These are phyloP conservation scores for Ogataea zsoltii DNA, from an alignment of 805 yeast species.

Conservation along the genomic window DNA sequence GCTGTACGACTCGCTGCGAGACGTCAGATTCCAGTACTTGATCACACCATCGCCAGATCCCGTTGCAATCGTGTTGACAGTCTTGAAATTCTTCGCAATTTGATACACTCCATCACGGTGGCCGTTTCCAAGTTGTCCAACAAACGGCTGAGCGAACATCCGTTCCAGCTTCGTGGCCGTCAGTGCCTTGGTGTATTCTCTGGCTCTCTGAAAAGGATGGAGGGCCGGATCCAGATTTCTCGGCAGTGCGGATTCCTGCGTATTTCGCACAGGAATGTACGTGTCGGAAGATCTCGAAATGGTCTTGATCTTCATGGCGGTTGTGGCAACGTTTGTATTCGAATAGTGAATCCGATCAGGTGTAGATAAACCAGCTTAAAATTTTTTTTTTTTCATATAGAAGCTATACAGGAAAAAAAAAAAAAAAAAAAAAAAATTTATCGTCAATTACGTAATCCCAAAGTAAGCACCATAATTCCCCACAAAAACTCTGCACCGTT, in stretches of 20 bases:
- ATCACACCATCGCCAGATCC: constrained; percentile 96
- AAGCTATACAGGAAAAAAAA: background rate
- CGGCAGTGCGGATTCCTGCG: constrained; percentile 84
- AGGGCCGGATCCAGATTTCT: constrained; percentile 90
- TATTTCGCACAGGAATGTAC: constrained; percentile 87
- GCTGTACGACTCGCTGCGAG: constrained; percentile 71
- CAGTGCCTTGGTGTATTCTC: constrained; percentile 92
- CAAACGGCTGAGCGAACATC: constrained; percentile 96
- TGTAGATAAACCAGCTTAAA: too few relatives aligned
- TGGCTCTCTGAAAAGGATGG: constrained; percentile 95
- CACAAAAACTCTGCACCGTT: too few relatives aligned
- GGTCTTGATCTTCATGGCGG: constrained; percentile 76
- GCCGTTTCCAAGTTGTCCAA: constrained; percentile 93
- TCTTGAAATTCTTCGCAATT: constrained; percentile 73
- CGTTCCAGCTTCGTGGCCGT: constrained; percentile 95
- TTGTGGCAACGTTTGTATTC: too few relatives aligned
- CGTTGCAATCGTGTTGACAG: constrained; percentile 75
- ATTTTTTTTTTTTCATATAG: too few relatives aligned
- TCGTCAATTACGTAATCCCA: background rate
- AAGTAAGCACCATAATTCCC: too few relatives aligned
- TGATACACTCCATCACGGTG: constrained; percentile 93
- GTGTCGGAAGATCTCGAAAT: constrained; percentile 87
- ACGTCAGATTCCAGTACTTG: constrained; percentile 89
- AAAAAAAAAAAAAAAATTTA: constrained; percentile 3
- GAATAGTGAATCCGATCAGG: too few relatives aligned